phyloP scores from a whole-genome alignment of 495 filamentous ascomycete genomes.

The Diplogelasinospora grovesii region DNA sequence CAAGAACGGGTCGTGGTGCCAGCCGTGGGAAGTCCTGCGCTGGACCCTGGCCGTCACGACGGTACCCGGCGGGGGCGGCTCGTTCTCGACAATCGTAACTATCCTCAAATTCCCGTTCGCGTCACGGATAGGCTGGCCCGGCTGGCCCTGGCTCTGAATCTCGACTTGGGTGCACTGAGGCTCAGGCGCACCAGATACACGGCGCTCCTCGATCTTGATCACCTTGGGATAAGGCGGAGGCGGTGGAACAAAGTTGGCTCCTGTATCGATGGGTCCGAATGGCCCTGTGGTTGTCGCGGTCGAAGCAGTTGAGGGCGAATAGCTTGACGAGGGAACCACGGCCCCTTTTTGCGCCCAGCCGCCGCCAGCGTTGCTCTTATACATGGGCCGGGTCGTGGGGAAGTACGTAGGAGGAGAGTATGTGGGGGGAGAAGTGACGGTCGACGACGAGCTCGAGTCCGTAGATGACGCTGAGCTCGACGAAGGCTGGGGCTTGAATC shows the following conservation, averaged over 20 bases:
- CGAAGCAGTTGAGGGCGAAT: conserved; percentile 4
- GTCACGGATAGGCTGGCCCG: conserved; percentile 34
- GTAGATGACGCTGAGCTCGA: not conserved
- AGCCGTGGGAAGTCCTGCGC: too few relatives aligned
- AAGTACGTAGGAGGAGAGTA: not conserved
- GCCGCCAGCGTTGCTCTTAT: not conserved
- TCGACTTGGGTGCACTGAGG: conserved; percentile 62
- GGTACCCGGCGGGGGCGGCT: not conserved
- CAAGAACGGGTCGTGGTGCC: not conserved
- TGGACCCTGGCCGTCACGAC: not conserved
- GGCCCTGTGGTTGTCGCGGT: conserved; percentile 9
- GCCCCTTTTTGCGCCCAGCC: not conserved
- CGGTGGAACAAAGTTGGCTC: conserved; percentile 7
- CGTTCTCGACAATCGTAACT: conserved; percentile 52
- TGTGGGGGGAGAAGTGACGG: not conserved
- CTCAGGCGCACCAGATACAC: conserved; percentile 36
- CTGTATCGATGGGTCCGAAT: conserved; percentile 12
- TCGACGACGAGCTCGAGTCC: not conserved
- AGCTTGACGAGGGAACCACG: too few relatives aligned
- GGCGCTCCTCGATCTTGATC: conserved; percentile 75
- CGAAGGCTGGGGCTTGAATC: conserved; percentile 4
- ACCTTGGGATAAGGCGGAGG: conserved; percentile 55
- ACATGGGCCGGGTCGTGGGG: not conserved
- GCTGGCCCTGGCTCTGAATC: conserved; percentile 38
- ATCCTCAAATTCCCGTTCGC: conserved; percentile 38